Evolutionary conservation across 2,329 filamentous ascomycete species (phyloP).

Genomic region (Exutisphaerella laricina): DNA sequence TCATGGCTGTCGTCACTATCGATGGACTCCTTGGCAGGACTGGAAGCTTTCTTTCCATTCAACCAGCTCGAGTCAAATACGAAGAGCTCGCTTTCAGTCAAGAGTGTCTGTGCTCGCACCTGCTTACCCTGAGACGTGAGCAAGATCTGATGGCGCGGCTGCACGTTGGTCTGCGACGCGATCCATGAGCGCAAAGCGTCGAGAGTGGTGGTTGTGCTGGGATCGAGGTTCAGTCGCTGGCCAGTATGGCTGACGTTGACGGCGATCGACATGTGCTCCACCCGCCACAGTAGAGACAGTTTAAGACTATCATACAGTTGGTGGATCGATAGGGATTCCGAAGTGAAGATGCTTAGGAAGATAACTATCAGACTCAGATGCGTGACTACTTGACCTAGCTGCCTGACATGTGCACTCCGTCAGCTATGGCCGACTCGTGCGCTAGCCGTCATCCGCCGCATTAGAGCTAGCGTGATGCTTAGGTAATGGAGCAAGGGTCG

Average conservation of each 20-base stretch:
- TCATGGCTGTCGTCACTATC: slow-evolving; percentile 37
- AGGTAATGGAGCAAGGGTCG: too few relatives aligned
- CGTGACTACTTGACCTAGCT: too few relatives aligned
- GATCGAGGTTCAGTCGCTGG: slow-evolving; percentile 74
- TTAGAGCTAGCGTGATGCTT: too few relatives aligned
- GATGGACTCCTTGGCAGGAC: slow-evolving; percentile 40
- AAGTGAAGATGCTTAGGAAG: too few relatives aligned
- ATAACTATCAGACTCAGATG: too few relatives aligned
- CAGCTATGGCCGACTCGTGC: too few relatives aligned
- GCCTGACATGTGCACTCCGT: too few relatives aligned
- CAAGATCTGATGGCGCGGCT: slow-evolving; percentile 73
- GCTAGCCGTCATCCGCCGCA: too few relatives aligned
- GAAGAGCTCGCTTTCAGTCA: slow-evolving; percentile 84
- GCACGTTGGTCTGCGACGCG: slow-evolving; percentile 65
- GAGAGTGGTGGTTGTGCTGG: slow-evolving; percentile 67
- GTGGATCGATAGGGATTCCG: too few relatives aligned
- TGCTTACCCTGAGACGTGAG: slow-evolving; percentile 81
- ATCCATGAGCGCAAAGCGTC: slow-evolving; percentile 84
- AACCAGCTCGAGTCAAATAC: slow-evolving; percentile 71
- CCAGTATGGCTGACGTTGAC: slow-evolving; percentile 83
- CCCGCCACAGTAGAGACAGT: too few relatives aligned
- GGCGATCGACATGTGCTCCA: slow-evolving; percentile 5
- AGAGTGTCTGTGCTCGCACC: slow-evolving; percentile 71
- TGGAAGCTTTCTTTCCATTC: slow-evolving; percentile 25
- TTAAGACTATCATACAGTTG: too few relatives aligned